Evolutionary conservation across 768 basidiomycete species (phyloP).

Genomic region (Tricholoma hemisulphureum): DNA sequence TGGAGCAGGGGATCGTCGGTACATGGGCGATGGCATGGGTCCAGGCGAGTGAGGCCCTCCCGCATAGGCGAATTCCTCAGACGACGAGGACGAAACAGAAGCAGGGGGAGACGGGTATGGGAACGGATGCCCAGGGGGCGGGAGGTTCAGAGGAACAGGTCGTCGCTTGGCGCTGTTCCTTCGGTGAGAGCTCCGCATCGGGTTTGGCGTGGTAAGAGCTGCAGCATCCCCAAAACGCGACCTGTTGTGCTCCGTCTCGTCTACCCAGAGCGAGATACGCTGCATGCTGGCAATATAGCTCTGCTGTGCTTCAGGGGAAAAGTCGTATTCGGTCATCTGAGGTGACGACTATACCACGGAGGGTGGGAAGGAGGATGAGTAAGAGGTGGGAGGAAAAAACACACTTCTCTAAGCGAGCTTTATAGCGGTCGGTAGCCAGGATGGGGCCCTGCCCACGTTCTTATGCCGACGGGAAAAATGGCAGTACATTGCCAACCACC

Average conservation of each 20-base stretch:
- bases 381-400: neutral
- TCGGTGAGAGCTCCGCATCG: neutral
- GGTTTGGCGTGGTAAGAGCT: conserved; percentile 9
- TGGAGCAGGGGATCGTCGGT: neutral
- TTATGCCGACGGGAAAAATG: neutral
- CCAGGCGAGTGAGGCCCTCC: conserved; percentile 14
- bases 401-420: neutral
- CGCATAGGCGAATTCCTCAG: conserved; percentile 11
- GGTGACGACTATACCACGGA: no score
- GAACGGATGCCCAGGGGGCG: conserved; percentile 7
- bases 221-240: conserved; percentile 18
- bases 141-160: conserved; percentile 13
- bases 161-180: conserved; percentile 5
- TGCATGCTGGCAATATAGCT: conserved; percentile 19
- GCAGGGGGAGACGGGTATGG: conserved; percentile 9
- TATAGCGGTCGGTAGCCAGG: neutral
- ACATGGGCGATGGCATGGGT: conserved; percentile 12
- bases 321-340: conserved; percentile 25
- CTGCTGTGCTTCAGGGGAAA: conserved; percentile 22
- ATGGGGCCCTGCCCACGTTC: neutral
- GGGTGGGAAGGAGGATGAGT: neutral
- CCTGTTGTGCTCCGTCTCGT: conserved; percentile 17
- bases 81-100: conserved; percentile 7
- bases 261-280: conserved; percentile 19
- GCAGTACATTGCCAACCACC: neutral